Conservation (phyloP, 441 rosid species). For the Geranium incanum region DNA sequence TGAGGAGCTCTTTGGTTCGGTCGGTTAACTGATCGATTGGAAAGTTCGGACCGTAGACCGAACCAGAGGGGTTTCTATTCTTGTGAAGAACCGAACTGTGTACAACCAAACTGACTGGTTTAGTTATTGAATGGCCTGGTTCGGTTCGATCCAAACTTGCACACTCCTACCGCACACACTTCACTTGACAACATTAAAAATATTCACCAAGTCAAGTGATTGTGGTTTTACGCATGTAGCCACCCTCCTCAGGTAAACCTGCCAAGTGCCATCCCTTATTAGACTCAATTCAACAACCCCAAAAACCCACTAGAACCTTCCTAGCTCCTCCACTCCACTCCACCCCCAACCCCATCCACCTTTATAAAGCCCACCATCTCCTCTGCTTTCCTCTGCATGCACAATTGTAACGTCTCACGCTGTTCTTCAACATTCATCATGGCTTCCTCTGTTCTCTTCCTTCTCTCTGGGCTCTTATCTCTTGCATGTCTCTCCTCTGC, state of each 20-base stretch:
- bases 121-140: too few species aligned
- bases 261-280: background rate
- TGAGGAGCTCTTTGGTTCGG: too few species aligned
- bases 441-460: slow-evolving; percentile 24
- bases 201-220: background rate
- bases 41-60: too few species aligned
- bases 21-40: too few species aligned
- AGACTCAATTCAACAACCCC: slow-evolving; percentile 1
- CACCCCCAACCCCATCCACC: background rate
- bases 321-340: too few species aligned
- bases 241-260: background rate
- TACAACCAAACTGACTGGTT: too few species aligned
- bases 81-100: too few species aligned
- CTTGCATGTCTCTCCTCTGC: slow-evolving; percentile 13
- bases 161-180: background rate
- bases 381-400: background rate
- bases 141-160: background rate
- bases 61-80: too few species aligned
- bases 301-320: background rate
- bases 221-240: background rate
- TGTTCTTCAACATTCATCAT: slow-evolving; percentile 19
- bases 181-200: background rate
- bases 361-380: background rate
- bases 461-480: slow-evolving; percentile 12
- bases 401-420: background rate